Conservation (phyloP, 345 rosid species). For the Fremontodendron californicum region DNA sequence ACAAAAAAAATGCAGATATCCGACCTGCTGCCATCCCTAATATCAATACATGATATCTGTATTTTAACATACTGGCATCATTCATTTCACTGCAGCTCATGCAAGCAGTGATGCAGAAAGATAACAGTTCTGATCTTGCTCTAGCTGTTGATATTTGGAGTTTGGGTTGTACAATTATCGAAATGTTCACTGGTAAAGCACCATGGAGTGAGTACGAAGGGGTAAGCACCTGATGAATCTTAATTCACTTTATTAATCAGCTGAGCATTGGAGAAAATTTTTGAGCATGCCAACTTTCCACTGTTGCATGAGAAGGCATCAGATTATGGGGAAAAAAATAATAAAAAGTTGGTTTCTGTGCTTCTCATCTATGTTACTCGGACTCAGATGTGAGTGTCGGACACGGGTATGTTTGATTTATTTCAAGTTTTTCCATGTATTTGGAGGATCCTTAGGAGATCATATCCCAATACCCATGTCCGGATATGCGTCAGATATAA, state of each 20-base stretch:
- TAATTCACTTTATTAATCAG: background rate
- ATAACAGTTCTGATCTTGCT: conserved; percentile 67
- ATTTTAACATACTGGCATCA: conserved; percentile 23
- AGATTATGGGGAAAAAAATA: background rate
- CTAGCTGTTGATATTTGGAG: conserved; percentile 98
- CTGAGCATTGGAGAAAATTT: background rate
- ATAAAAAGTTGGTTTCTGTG: background rate
- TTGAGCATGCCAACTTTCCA: background rate
- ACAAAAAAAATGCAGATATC: too few species aligned
- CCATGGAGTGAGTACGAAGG: background rate
- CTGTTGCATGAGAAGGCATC: background rate
- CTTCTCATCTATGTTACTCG: too few species aligned
- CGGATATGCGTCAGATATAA: too few species aligned
- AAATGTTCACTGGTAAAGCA: background rate
- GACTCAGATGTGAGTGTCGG: too few species aligned
- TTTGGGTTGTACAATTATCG: conserved; percentile 67
- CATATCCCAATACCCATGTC: too few species aligned
- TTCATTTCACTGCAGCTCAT: conserved; percentile 55
- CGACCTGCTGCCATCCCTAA: too few species aligned
- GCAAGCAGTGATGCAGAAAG: conserved; percentile 87
- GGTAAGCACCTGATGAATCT: background rate
- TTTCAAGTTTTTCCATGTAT: too few species aligned
- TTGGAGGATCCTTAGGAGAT: too few species aligned
- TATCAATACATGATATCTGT: background rate
- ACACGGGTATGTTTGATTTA: too few species aligned